A percentile compares a stretch with the other conserved stretches of the same genome.
Evolutionary conservation across 345 rosid species (phyloP).

Genomic region (Kernera saxatilis): DNA sequence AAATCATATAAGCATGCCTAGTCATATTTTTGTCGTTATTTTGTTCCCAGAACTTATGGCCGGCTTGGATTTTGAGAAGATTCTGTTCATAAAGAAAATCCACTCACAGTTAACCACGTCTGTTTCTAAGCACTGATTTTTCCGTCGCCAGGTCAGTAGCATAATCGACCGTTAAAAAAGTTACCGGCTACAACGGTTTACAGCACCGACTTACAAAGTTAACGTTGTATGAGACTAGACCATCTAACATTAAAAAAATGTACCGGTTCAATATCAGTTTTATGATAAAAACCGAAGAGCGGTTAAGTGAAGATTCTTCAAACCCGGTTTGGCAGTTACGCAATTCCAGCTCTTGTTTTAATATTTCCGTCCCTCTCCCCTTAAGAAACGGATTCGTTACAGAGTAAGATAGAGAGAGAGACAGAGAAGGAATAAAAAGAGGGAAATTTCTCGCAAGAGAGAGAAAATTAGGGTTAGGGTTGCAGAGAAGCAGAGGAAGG

Average conservation of each 20-base stretch:
- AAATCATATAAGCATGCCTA: background rate
- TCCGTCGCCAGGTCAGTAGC: background rate
- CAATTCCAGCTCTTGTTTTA: conserved; percentile 12
- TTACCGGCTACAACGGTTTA: background rate
- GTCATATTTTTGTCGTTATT: background rate
- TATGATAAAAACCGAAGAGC: background rate
- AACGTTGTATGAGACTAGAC: background rate
- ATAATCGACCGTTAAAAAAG: background rate
- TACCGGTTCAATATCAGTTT: background rate
- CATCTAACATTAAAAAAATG: background rate
- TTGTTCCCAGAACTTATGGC: background rate
- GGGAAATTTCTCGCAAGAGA: background rate
- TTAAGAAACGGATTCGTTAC: background rate
- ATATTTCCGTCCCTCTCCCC: conserved; percentile 5
- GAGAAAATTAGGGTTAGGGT: conserved; percentile 28
- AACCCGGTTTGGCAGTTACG: conserved; percentile 16
- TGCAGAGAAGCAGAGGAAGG: conserved; percentile 21
- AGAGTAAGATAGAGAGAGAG: background rate
- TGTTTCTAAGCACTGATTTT: background rate
- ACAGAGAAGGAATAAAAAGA: background rate
- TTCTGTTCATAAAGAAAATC: background rate
- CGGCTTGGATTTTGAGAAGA: background rate
- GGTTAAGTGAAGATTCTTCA: background rate
- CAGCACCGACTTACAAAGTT: background rate
- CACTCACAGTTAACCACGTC: background rate